Base-by-base conservation (phyloP, 108 stramenopile species). In the Fistulifera pelliculosa region DNA sequence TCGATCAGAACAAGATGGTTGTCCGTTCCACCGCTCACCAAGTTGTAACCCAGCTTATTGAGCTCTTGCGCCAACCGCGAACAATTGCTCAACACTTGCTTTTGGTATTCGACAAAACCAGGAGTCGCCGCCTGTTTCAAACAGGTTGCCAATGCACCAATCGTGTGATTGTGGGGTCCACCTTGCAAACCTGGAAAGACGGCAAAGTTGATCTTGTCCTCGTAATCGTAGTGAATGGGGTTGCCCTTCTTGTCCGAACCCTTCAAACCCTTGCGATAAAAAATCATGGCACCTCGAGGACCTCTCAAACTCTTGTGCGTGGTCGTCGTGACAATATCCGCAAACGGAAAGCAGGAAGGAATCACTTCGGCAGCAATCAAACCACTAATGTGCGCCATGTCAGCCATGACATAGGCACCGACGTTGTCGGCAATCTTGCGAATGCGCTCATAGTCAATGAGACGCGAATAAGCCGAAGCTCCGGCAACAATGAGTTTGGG, bases 321-420 rank as follows among this genome's bases (percentile, higher is more conserved):
- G 35, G 99, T 99, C 18, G 99, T 98, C 27, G 98, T 99, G 15
- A 99, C 99, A 38, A 99, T 94, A 79, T 99, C 99, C n/a, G 94
- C 78, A 62, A 78, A 82, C 3, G 91, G 92, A 56, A 99, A 99
- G 72, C 97, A 98, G 13, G 87, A 86, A 6, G 98, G 98, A 48
- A 98, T 91, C 38, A 93, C 94, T 41, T 87, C 81, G 12, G 97
- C 95, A 5, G 97, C 73, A 47, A 99, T 85, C 31, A 99, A 80
- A 35, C 99, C 99, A 6, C 89, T 92, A 76, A 99, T 98, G 86
- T 99, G 99, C 19, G 99, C 99, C 99, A 99, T 99, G 66, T 99
- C 99, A 3, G 96, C 74, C 62, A 99, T 59, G 56, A 99, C 83
- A 56, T 93, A 94, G 16, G 99, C 96, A 28, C 84, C 90, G 31